A percentile compares a stretch with the other conserved stretches of the same genome.
phyloP scores from a whole-genome alignment of 495 filamentous ascomycete genomes.

The Penicillium turbatum region DNA sequence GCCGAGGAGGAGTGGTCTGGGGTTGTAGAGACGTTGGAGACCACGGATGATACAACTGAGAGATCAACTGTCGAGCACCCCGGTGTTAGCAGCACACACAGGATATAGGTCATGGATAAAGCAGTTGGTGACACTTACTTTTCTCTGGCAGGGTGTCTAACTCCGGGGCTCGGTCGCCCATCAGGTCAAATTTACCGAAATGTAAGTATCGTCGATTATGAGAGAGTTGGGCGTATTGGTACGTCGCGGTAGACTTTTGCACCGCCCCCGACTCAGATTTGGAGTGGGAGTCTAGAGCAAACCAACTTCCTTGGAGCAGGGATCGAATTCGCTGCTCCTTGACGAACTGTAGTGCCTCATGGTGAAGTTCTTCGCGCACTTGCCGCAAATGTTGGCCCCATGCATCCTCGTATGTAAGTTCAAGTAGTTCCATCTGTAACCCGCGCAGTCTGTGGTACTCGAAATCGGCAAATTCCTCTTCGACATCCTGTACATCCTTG shows the following conservation, averaged over 20 bases:
- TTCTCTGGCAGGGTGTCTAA: conserved; percentile 75
- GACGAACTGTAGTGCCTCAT: conserved; percentile 91
- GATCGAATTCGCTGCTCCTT: conserved; percentile 96
- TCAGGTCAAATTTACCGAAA: conserved; percentile 77
- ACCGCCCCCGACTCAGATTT: conserved; percentile 37
- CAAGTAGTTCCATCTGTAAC: conserved; percentile 91
- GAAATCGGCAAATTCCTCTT: conserved; percentile 82
- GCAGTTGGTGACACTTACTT: conserved; percentile 43
- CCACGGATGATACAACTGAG: conserved; percentile 82
- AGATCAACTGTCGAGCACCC: conserved; percentile 61
- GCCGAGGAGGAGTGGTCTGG: conserved; percentile 49
- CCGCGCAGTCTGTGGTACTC: conserved; percentile 72
- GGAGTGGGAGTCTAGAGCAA: conserved; percentile 53
- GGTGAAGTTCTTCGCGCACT: conserved; percentile 87
- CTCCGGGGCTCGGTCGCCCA: conserved; percentile 59
- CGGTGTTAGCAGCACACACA: conserved; percentile 13
- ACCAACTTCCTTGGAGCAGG: conserved; percentile 86
- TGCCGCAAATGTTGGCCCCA: conserved; percentile 90
- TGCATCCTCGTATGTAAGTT: conserved; percentile 85
- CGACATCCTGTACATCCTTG: conserved; percentile 82
- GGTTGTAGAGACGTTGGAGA: conserved; percentile 76
- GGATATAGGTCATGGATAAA: neutral
- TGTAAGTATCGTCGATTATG: conserved; percentile 90
- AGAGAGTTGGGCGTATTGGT: conserved; percentile 83
- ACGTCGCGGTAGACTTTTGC: conserved; percentile 42